Base-by-base conservation (phyloP, 257 asterid species). In the Leonotis leonurus region DNA sequence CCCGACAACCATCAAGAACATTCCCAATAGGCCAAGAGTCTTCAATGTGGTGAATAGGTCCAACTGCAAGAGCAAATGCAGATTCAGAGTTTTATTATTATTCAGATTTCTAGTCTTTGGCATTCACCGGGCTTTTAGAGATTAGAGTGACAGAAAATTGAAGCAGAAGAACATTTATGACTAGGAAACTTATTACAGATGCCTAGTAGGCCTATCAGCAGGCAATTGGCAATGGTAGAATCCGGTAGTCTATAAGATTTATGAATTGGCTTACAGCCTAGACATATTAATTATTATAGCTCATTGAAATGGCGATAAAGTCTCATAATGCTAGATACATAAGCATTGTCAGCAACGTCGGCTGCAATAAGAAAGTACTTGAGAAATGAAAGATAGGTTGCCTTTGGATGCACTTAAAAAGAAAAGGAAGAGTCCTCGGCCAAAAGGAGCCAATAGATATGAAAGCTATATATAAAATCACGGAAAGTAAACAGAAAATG, bases 21-120 rank as follows among this genome's bases (percentile, higher is more conserved):
- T 65, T 55, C 95, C 99, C 76, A 89, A 52, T 37, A 93, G 45
- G 53, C 97, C 96, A 54, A 93, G 97, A 49, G 80, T 81, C 83
- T 85, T 93, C 81, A 93, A 62, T 30, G 99, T 93, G 50, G 87
- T 83, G 78, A 93, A 93, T 37, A 93, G 84, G 72, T 93, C 91
- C 88, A 88, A 81, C 98, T 91, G 90, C 80, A 77, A 17, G 36
- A 44, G 69, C 36, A 72, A 32, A 69, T 35, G 41, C n/a, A 64
- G 32, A 27, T 9, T 62, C 14, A 53, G 27, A 29, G 17, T 37
- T 35, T 40, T 13, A 32, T 64, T 24, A 24, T 27, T 14, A 57
- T 18, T 32, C 12, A 1, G 11, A 48, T 27, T 30, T 36, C 51
- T 26, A 53, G 17, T 22, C 29, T 63, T 8, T 33, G 3, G 51